phyloP scores from a whole-genome alignment of 768 basidiomycete species.

The Phylloporus sp. region DNA sequence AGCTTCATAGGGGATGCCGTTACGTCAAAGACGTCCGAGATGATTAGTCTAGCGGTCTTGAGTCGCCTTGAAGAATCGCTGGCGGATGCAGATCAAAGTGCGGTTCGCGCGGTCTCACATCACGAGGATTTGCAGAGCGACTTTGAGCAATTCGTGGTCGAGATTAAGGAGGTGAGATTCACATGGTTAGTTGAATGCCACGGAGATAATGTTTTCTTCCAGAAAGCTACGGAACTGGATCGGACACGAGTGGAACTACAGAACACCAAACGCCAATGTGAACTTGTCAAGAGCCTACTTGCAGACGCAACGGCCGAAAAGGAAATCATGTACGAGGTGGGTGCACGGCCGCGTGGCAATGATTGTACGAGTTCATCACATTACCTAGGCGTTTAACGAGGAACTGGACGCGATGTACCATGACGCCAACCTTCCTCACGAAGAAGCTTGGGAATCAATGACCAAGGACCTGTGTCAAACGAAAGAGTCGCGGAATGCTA shows the following conservation, averaged over 20 bases:
- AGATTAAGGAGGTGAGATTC: slow-evolving; percentile 53
- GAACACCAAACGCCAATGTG: slow-evolving; percentile 66
- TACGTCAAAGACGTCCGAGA: slow-evolving; percentile 16
- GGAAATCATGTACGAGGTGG: slow-evolving; percentile 89
- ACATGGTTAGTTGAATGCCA: not conserved
- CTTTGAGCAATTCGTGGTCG: slow-evolving; percentile 44
- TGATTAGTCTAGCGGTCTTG: slow-evolving; percentile 10
- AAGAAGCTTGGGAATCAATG: slow-evolving; percentile 81
- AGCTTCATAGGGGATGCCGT: slow-evolving; percentile 26
- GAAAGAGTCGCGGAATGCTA: slow-evolving; percentile 70
- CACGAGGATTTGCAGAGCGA: slow-evolving; percentile 54
- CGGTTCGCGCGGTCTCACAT: slow-evolving; percentile 45
- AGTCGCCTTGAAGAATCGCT: slow-evolving; percentile 45
- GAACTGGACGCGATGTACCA: slow-evolving; percentile 90
- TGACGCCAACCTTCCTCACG: slow-evolving; percentile 73
- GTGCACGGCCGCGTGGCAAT: slow-evolving; percentile 14
- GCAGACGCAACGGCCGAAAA: slow-evolving; percentile 79
- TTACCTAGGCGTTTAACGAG: slow-evolving; percentile 80
- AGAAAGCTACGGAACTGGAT: slow-evolving; percentile 65
- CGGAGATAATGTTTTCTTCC: slow-evolving; percentile 2
- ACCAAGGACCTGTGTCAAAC: slow-evolving; percentile 64
- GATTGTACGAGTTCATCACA: not conserved
- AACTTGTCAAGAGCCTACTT: slow-evolving; percentile 72
- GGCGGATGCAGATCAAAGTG: slow-evolving; percentile 52
- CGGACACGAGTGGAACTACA: slow-evolving; percentile 59